Evolutionary conservation across 2,329 filamentous ascomycete genomes (phyloP), one percentile per base, ranked within the genome.

Genomic region (Neophaeococcomyces mojaviensis): DNA sequence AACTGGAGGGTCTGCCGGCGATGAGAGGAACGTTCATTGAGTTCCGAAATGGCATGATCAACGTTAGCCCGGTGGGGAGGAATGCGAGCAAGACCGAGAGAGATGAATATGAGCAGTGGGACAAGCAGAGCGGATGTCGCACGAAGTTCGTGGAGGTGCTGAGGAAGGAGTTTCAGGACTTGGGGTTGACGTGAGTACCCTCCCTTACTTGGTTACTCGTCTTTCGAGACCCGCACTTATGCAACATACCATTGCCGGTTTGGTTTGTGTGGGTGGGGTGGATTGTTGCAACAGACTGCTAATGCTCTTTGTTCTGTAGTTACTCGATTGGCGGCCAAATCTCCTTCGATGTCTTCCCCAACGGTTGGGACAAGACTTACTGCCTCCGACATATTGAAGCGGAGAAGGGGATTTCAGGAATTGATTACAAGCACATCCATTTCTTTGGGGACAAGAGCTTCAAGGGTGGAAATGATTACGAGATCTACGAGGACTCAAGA

Each of bases 321-420:
- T 50, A 89, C 74, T 90, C 88, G 53, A 94, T 98, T 59, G 92
- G 92, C 58, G 92, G 92, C 44, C 88, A 96, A 64, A 96, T 98
- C 68, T 96, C 89, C 49, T 98, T 98, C 67, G 92, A 98, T 64
- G 86, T 97, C 60, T 98, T 98, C 77, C 92, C 92, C 54, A 79
- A 74, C 2, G 92, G 92, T 61, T 98, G 92, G 92, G 92, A 98
- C 72, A 98, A 97, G 81, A 95, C 87, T 8, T 98, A 95, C 77
- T 96, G 89, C 72, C 75, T 97, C 56, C 74, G 79, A 58, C 89
- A 96, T 68, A 73, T 97, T 51, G 87, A 92, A 70, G 77, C 77
- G 53, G 89, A 96, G 66, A 82, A 84, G 59, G 82, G 84, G 52
- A 72, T 94, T 53, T 64, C 64, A 6, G 70, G 70, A 3, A 55